Percentiles rank a stretch among this genome's conserved stretches.
phyloP scores from a whole-genome alignment of 495 filamentous ascomycete species.

The Aspergillus bridgeri region DNA sequence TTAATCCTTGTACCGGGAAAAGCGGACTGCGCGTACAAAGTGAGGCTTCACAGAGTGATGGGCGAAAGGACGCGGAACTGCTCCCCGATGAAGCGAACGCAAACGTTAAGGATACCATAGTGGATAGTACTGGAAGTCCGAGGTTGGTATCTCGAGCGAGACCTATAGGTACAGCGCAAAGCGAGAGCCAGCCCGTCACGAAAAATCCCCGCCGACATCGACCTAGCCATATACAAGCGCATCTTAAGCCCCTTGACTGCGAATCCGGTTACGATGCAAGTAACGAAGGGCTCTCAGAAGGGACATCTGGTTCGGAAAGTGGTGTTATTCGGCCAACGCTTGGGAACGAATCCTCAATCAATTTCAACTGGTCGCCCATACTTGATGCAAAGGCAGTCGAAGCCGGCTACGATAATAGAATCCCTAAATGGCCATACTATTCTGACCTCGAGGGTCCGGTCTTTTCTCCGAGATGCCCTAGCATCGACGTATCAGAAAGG shows the following conservation, averaged over 20 bases:
- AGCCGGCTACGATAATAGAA: neutral
- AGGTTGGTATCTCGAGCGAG: slow-evolving; percentile 8
- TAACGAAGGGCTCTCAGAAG: neutral
- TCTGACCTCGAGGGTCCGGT: neutral
- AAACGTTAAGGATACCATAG: slow-evolving; percentile 16
- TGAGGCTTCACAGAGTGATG: neutral
- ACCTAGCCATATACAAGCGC: neutral
- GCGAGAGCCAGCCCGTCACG: neutral
- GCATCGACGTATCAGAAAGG: neutral
- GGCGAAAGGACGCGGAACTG: neutral
- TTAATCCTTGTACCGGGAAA: neutral
- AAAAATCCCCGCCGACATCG: neutral
- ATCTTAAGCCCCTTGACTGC: neutral
- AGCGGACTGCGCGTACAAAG: neutral
- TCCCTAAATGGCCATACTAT: neutral
- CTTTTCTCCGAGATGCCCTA: neutral
- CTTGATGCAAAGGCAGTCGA: neutral
- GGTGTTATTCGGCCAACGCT: neutral
- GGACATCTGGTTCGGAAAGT: neutral
- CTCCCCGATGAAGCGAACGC: slow-evolving; percentile 5
- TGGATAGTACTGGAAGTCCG: slow-evolving; percentile 33
- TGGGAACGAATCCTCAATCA: neutral
- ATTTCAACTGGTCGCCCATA: neutral
- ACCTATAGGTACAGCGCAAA: neutral
- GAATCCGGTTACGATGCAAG: slow-evolving; percentile 1